Evolutionary conservation across 345 rosid genomes (phyloP).

Genomic region (Syzygium grande): DNA sequence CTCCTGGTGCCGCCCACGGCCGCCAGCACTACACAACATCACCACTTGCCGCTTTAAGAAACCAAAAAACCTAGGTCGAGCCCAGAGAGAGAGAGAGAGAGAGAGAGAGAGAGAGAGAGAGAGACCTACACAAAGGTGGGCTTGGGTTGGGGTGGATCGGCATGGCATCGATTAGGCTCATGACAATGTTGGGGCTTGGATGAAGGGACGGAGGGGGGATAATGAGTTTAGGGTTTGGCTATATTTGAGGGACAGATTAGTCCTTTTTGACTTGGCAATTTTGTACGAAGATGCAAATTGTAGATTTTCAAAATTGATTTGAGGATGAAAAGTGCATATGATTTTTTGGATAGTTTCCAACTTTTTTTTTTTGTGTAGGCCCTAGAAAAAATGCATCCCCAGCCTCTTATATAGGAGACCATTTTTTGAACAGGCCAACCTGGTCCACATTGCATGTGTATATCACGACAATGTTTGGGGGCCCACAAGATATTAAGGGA

Average conservation of each 20-base stretch:
- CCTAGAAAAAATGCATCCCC: neutral
- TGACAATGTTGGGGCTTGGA: neutral
- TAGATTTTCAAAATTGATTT: neutral
- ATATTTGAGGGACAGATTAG: neutral
- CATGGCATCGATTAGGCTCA: neutral
- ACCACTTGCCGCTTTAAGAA: neutral
- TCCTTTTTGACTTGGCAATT: neutral
- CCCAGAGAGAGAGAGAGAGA: neutral
- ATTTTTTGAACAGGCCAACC: neutral
- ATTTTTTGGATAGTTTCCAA: neutral
- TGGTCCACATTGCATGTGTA: neutral
- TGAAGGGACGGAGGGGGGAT: neutral
- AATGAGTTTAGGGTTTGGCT: neutral
- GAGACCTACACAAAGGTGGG: neutral
- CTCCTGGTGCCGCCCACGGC: neutral
- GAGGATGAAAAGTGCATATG: neutral
- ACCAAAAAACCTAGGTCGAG: neutral
- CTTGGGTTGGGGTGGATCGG: neutral
- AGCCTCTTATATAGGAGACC: neutral
- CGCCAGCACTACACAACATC: neutral
- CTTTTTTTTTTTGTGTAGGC: neutral
- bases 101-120: neutral
- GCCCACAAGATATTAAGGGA: neutral
- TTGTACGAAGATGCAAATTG: neutral
- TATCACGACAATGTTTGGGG: neutral